Conservation (phyloP, 192 early-diverging fungal species). For the Diversispora eburnea region DNA sequence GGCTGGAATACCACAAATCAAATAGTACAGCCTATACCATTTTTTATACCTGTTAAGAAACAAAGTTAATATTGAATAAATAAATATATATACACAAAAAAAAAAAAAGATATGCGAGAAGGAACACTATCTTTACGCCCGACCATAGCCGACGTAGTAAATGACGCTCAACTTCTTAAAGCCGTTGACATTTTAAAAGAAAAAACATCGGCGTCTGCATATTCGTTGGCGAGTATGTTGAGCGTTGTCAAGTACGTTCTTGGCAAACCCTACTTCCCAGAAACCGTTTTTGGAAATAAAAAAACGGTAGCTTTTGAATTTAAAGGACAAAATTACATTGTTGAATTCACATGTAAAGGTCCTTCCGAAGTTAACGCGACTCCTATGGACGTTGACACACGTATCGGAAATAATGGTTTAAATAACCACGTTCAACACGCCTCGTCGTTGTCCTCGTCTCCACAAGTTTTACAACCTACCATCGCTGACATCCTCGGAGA, state of each 20-base stretch:
- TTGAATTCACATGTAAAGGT: slow-evolving; percentile 14
- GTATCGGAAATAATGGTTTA: background rate
- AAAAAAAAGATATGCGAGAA: slow-evolving; percentile 18
- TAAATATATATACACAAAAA: background rate
- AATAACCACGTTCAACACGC: background rate
- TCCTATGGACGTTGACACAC: slow-evolving; percentile 14
- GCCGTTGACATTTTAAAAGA: slow-evolving; percentile 17
- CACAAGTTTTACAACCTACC: slow-evolving; percentile 21
- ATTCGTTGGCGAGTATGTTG: slow-evolving; percentile 16
- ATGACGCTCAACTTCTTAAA: slow-evolving; percentile 23
- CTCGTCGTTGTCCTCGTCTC: background rate
- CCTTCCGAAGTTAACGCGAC: background rate
- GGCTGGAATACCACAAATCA: slow-evolving; percentile 21
- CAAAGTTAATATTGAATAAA: background rate
- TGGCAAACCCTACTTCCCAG: slow-evolving; percentile 22
- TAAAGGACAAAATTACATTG: slow-evolving; percentile 11
- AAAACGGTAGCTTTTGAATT: slow-evolving; percentile 22
- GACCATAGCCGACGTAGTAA: slow-evolving; percentile 23
- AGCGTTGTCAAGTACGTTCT: slow-evolving; percentile 12
- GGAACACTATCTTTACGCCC: slow-evolving; percentile 12
- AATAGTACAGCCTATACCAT: slow-evolving; percentile 4
- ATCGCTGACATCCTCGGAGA: slow-evolving; percentile 25
- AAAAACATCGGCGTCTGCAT: slow-evolving; percentile 19
- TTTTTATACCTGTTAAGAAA: background rate
- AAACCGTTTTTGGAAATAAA: slow-evolving; percentile 21